Evolutionary conservation across 1,284 basidiomycete genomes (phyloP), one percentile per base, ranked within the genome.

Genomic region (Ustilago crameri): DNA sequence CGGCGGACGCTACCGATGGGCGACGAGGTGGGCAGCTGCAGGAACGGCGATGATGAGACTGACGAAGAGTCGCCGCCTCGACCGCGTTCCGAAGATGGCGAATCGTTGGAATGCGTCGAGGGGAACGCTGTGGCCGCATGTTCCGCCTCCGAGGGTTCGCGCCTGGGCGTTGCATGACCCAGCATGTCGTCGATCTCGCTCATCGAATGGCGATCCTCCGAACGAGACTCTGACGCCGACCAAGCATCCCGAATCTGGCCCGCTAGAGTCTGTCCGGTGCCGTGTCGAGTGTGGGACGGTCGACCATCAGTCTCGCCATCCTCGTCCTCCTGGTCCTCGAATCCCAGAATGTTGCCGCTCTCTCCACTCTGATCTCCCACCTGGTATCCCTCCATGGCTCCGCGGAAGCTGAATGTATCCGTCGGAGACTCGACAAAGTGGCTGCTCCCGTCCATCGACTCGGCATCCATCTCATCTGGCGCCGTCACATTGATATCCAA

Each of bases 401-500:
- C 57, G 9, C 53, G 41, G 15, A 48, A 48, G 61, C 70, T 59
- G 18, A 62, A 56, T 3, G 55, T 59, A 20, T 67, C 59, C 15
- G 62, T 62, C 27, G 60, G 61, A 38, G 59, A 66, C n/a, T 69
- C 64, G 18, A 49, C 51, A 30, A 55, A 35, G 27, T 52, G 51
- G 18, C 55, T 58, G 35, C 59, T 62, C 7, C 46, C 52, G 23
- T 48, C 51, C 20, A 49, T 52, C 24, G 52, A 55, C 4, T 41
- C 38, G 20, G 20, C 34, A 9, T 24, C 55, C n/a, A 37, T 41
- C 23, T 70, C 65, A 23, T 64, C 58, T 20, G 69, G 73, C 23
- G 65, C 65, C 51, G 64, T 45, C 24, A 75, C 51, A 17, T 48
- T 40, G 26, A 75, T 51, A 35, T 68, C 57, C 8, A 73, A 38